Conservation (phyloP, 495 filamentous ascomycete species). For the Podospora pseudoanserina region DNA sequence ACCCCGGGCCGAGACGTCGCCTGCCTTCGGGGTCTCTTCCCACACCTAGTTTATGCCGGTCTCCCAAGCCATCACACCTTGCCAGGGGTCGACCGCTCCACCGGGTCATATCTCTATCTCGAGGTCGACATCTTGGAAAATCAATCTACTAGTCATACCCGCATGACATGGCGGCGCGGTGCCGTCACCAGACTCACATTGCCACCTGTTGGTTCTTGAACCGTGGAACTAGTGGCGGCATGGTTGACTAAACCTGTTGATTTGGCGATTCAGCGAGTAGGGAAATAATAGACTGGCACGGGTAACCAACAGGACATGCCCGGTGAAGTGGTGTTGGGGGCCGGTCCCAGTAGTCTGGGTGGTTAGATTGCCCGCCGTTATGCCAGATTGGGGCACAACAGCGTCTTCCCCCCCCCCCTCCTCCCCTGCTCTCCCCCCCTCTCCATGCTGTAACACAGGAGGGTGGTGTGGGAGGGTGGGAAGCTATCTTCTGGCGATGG, state of each 20-base stretch:
- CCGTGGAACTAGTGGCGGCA: background rate
- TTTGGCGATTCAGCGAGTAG: background rate
- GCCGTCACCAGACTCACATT: background rate
- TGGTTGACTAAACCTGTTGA: background rate
- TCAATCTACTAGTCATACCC: background rate
- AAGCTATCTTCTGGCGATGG: background rate
- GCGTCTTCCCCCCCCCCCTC: background rate
- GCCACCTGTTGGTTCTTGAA: background rate
- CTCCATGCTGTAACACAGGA: background rate
- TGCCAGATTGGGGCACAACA: conserved; percentile 5
- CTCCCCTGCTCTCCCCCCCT: background rate
- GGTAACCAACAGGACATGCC: background rate
- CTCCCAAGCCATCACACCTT: background rate
- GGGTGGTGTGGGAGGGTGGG: background rate
- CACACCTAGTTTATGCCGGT: background rate
- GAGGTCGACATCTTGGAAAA: background rate
- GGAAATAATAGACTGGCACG: background rate
- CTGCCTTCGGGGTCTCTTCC: background rate
- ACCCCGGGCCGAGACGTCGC: background rate
- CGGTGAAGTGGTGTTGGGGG: background rate
- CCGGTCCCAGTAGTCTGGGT: background rate
- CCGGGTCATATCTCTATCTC: background rate
- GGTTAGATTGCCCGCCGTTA: conserved; percentile 1
- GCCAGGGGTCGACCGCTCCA: background rate
- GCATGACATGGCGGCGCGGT: background rate